A percentile compares a stretch with the other conserved stretches of the same genome.
Evolutionary conservation across 768 basidiomycete genomes (phyloP).

Genomic region (Hygrophoropsis aurantiaca): DNA sequence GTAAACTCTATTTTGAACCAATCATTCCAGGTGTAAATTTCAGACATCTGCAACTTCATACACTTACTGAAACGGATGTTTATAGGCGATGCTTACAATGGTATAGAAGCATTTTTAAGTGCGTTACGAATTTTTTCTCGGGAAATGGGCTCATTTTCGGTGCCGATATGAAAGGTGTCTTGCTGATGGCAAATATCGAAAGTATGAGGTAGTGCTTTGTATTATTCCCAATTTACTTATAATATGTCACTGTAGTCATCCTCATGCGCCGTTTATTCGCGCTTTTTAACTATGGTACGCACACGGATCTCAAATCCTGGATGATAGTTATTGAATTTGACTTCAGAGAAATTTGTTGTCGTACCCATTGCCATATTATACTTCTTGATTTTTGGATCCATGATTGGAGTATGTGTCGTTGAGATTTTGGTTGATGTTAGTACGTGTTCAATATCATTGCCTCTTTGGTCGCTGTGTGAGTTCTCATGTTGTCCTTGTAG

Average conservation of each 20-base stretch:
- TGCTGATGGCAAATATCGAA: conserved; percentile 2
- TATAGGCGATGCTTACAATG: not conserved
- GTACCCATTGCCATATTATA: not conserved
- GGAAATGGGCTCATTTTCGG: too few relatives aligned
- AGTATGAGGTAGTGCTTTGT: not conserved
- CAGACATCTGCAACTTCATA: too few relatives aligned
- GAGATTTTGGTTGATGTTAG: too few relatives aligned
- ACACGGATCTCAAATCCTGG: not conserved
- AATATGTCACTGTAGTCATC: not conserved
- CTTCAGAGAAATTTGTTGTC: not conserved
- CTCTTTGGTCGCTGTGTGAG: too few relatives aligned
- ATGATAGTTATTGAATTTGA: too few relatives aligned
- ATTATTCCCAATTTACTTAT: too few relatives aligned
- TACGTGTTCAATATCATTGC: too few relatives aligned
- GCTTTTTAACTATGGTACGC: conserved; percentile 2
- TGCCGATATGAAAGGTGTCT: not conserved
- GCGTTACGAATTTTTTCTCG: not conserved
- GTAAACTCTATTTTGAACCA: too few relatives aligned
- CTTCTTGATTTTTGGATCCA: not conserved
- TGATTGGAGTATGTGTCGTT: not conserved
- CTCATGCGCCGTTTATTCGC: conserved; percentile 3
- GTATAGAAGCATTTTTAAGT: not conserved
- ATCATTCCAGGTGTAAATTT: too few relatives aligned
- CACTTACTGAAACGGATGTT: too few relatives aligned
- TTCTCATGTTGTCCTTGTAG: too few relatives aligned